Base-by-base conservation (phyloP, 139 green algal genomes). In the Pedinophyceae sp. region DNA sequence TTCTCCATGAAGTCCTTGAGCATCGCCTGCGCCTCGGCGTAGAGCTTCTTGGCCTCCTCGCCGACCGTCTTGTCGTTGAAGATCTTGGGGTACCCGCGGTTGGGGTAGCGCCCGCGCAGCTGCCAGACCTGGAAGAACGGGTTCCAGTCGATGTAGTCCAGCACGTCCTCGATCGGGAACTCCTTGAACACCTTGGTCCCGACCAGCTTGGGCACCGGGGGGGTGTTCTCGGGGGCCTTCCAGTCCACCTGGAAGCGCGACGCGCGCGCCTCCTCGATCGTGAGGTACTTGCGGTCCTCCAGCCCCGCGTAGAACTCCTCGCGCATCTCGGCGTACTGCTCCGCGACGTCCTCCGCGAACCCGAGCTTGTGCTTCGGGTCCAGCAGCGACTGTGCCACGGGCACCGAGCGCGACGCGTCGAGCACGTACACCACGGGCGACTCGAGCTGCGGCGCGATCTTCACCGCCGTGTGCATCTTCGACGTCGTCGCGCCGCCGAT, bases 71-170 rank as follows among this genome's bases (percentile, higher is more conserved):
- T 72, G 52, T 98, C 90, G 34, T 98, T 95, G 83, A 98, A 98
- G 71, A 98, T 98, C 67, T 95, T 95, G 52, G 90, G 90, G 66
- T 93, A 98, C 56, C 88, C 88, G 40, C 90, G 81, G 75, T 98
- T 98, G 58, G 90, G 90, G 74, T 98, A 98, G 17, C 90, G 71
- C 0, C 90, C 90, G 5, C 90, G 79, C 55, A 98, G 75, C 76
- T 98, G 90, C 90, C 90, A 98, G 50, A 95, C 87, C 77, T 94
- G 85, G 76, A 98, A 98, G 75, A 98, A 97, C 13, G 90, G 90
- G 74, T 97, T 97, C 90, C 90, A 98, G 73, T 98, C 90, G 55
- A 98, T 97, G 75, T 89, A 88, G 20, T 71, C 54, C 24, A 98
- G 23, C 22, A 98, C 79, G 19, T 95, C 78, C 65, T 96, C 80